Base-by-base conservation (phyloP, 2,329 filamentous ascomycete species). In the Aspergillus sp. region DNA sequence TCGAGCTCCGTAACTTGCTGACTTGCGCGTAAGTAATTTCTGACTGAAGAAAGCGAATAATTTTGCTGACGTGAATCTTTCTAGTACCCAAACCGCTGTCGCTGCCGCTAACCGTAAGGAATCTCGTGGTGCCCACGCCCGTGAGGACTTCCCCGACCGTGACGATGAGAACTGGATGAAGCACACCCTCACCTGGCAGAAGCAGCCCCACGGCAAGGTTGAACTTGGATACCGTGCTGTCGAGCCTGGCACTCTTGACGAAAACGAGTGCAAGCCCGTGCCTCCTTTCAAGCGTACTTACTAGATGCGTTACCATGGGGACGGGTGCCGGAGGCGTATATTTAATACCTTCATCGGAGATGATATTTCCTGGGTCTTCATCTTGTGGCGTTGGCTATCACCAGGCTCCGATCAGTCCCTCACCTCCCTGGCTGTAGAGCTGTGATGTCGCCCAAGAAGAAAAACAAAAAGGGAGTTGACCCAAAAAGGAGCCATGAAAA, bases 111-210 rank as follows among this genome's bases (percentile, higher is more conserved):
- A 91, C 74, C 85, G 93, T 66, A 95, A 95, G 79, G 93, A 98
- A 74, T 95, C 90, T 44, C 88, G 93, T 74, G 93, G 93, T 67
- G 93, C 93, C 26, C 93, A 98, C 72, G 93, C 93, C 54, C 87
- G 93, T 56, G 93, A 98, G 77, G 93, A 98, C 68, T 97, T 71
- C 79, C 91, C 91, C 45, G 90, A 97, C 12, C 86, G 93, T 76
- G 88, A 97, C 65, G 93, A 98, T 66, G 78, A 84, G 71, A 86
- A 94, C 70, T 97, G 91, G 91, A 96, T 96, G 91, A 97, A 97
- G 85, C 93, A 98, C 81, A 95, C 89, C 37, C 81, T 98, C 49
- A 89, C 85, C 55, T 98, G 86, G 86, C 93, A 98, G 79, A 94
- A 89, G 85, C 69, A 84, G 65, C 88, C 90, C 30, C 91, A 97